Base-by-base conservation (phyloP, 108 stramenopile species). In the Nitzschia sp. region DNA sequence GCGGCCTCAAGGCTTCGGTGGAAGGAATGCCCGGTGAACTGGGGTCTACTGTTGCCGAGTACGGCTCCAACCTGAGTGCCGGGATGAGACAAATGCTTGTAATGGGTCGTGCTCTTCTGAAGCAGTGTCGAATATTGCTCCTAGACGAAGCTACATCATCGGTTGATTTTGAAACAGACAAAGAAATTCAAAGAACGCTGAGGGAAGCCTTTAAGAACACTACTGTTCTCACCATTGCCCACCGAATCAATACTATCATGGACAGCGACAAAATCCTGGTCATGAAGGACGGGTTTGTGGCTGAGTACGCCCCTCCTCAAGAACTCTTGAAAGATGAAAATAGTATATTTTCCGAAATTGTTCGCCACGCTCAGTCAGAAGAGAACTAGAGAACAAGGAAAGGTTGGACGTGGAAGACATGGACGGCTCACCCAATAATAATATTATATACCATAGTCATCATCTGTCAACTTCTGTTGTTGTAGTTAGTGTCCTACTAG, bases 21-120 rank as follows among this genome's bases (percentile, higher is more conserved):
- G 77, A 85, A 66, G 76, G 60, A 6, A 83, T 88, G 84, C 67
- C 83, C 52, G 73, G 68, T 28, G 29, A 31, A 0, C 82, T 96
- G 11, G 72, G 78, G 8, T 87, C 88, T 3, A 67, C 35, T 36
- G 94, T 98, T 25, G 86, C 92, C 15, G 96, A 98, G 63, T 88
- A 86, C 66, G 98, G 98, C 19, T 81, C 85, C 27, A 98, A 98
- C 73, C 80, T 95, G 35, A 91, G 89, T 63, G 79, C 93, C 31
- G 98, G 97, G 3, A 90, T 92, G 69, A 78, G 97, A 16, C 97
- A 97, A 66, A 81, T 98, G 30, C 82, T 98, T 15, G 97, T 96
- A 58, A 60, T 98, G 22, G 96, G 96, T 23, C 79, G 98, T 38
- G 97, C 96, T 16, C 52, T 97, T 15, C 62, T 98, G 58, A 79